These are phyloP conservation scores for Talaromyces sp. DNA, from an alignment of 2,329 filamentous ascomycete genomes.

Conservation along the genomic window DNA sequence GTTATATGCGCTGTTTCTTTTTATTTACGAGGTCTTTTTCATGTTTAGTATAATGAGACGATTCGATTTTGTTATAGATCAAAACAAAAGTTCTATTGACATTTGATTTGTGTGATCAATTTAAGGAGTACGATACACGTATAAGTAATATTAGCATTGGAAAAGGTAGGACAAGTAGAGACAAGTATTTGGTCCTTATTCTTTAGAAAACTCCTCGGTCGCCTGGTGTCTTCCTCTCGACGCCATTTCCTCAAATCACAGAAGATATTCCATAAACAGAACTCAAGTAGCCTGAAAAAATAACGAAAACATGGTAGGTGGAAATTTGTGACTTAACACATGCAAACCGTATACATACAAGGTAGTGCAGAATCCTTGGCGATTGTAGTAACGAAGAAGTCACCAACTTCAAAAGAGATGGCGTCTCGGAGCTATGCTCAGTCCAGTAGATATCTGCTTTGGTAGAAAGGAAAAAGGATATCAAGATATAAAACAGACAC, in stretches of 20 bases:
- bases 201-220: neutral
- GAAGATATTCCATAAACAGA: neutral
- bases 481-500: neutral
- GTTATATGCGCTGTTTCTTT: neutral
- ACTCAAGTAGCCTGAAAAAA: too few relatives aligned
- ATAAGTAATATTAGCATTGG: neutral
- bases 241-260: neutral
- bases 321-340: neutral
- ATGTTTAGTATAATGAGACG: slow-evolving; percentile 1
- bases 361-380: neutral
- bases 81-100: neutral
- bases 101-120: neutral
- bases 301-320: neutral
- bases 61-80: neutral
- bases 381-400: neutral
- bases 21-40: neutral
- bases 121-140: neutral
- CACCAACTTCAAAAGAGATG: neutral
- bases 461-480: neutral
- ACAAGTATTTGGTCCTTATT: neutral
- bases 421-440: neutral
- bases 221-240: neutral
- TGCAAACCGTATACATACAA: neutral
- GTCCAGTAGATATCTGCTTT: neutral
- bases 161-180: neutral